Percentiles rank a stretch among this genome's conserved stretches.
Evolutionary conservation across 208 protist genomes (phyloP).

Genomic region (Leishmania martiniquensis): DNA sequence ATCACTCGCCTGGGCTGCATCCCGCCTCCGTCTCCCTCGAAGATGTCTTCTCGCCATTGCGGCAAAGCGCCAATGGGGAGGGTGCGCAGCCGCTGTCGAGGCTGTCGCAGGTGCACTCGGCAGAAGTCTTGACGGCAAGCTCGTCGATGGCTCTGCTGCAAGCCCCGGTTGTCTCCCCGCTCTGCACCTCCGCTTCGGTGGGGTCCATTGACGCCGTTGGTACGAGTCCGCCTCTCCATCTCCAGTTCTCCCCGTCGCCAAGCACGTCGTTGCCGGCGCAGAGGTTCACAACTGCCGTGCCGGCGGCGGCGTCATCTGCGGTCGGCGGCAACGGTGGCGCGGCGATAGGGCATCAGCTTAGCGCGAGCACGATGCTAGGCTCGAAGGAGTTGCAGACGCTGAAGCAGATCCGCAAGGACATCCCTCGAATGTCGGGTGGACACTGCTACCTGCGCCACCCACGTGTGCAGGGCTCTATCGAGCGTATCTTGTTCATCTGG

Average conservation of each 20-base stretch:
- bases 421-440: slow-evolving; percentile 83
- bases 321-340: not conserved
- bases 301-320: not conserved
- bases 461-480: slow-evolving; percentile 70
- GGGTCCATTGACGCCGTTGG: not conserved
- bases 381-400: slow-evolving; percentile 60
- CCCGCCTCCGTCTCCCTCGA: slow-evolving; percentile 3
- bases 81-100: not conserved
- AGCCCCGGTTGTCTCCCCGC: not conserved
- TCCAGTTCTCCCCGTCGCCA: not conserved
- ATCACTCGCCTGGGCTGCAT: not conserved
- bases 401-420: slow-evolving; percentile 91
- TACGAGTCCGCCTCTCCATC: not conserved
- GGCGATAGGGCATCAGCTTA: slow-evolving; percentile 21
- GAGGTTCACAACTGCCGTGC: not conserved
- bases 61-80: not conserved
- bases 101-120: not conserved
- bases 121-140: not conserved
- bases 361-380: slow-evolving; percentile 39
- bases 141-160: not conserved
- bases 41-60: slow-evolving; percentile 6
- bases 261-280: not conserved
- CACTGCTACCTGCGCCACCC: slow-evolving; percentile 67
- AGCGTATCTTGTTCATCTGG: slow-evolving; percentile 95
- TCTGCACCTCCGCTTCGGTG: not conserved